phyloP scores from a whole-genome alignment of 768 basidiomycete genomes.

The Lepiota venenata region DNA sequence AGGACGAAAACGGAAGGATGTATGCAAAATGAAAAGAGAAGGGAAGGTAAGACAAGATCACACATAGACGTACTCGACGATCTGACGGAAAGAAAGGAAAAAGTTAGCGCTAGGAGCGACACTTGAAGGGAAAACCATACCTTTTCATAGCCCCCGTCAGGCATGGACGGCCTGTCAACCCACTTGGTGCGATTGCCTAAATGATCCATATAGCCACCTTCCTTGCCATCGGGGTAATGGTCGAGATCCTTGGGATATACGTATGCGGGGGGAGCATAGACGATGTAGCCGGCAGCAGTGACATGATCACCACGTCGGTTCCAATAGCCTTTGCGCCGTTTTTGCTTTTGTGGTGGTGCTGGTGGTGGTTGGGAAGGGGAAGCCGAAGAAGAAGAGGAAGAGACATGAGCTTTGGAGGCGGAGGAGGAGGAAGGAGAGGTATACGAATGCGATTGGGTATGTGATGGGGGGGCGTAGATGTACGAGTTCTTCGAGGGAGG shows the following conservation, averaged over 20 bases:
- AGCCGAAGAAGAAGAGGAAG: constrained; percentile 8
- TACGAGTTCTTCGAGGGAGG: constrained; percentile 12
- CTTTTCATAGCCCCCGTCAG: constrained; percentile 51
- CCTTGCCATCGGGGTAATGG: constrained; percentile 43
- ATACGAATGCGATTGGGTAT: too few relatives aligned
- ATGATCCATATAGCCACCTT: constrained; percentile 48
- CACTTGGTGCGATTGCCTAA: constrained; percentile 39
- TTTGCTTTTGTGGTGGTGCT: neutral
- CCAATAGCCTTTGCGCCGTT: constrained; percentile 59
- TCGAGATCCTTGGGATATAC: constrained; percentile 61
- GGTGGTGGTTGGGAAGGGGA: neutral
- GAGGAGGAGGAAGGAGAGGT: too few relatives aligned
- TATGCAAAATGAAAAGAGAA: constrained; percentile 30
- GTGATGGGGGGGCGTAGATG: constrained; percentile 2
- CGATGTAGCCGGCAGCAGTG: constrained; percentile 50
- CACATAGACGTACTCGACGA: constrained; percentile 25
- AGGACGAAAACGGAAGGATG: neutral
- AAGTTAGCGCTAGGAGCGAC: neutral
- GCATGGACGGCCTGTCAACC: constrained; percentile 47
- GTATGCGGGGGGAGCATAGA: constrained; percentile 56
- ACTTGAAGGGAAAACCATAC: too few relatives aligned
- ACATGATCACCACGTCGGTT: constrained; percentile 75
- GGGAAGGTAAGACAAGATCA: neutral
- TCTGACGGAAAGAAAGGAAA: neutral
- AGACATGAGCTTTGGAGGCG: neutral